Base-by-base conservation (phyloP, 2,329 filamentous ascomycete species). In the Colletotrichum sp. region DNA sequence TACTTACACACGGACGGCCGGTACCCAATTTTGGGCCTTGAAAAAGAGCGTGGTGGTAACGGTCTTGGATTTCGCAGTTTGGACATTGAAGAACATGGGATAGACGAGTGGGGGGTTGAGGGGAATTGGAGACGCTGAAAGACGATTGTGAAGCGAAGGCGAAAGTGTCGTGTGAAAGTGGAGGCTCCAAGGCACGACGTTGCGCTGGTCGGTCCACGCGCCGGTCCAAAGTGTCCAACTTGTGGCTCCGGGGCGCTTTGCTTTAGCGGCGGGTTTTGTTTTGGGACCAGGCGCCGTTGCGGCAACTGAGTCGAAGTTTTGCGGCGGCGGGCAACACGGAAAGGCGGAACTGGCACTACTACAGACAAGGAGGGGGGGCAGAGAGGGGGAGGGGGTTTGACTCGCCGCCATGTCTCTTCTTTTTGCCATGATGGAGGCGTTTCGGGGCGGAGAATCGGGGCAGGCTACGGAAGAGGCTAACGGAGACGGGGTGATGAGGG, bases 261-360 rank as follows among this genome's bases (percentile, higher is more conserved):
- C 39, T 44, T 44, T 44, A 63, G 63, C 72, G 63, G 68, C 69
- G 32, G 69, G 39, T 62, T 72, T 67, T 34, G 34, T 57, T 70
- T 69, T 66, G 36, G 60, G 34, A 44, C 28, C 55, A 72, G 68
- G 36, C 72, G 68, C 72, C 72, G 72, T 75, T 75, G 52, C 72
- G 72, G 68, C 72, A 65, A 57, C 67, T 65, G 62, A 55, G 21
- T 72, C 62, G 68, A 24, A 62, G 64, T 24, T 44, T 44, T 44
- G 62, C 72, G 62, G 68, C 68, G 34, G 55, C 55, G 21, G 39
- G 39, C 39, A 44, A 44, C 39, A 55, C 72, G 62, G 62, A 66
- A 67, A 30, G 68, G 60, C 49, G 60, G 52, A 71, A 59, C 30
- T 44, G 39, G 18, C 39, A 44, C 39, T 44, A 44, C 39, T 44